phyloP scores from a whole-genome alignment of 2,329 filamentous ascomycete genomes.

The Davidsoniella eucalypti region DNA sequence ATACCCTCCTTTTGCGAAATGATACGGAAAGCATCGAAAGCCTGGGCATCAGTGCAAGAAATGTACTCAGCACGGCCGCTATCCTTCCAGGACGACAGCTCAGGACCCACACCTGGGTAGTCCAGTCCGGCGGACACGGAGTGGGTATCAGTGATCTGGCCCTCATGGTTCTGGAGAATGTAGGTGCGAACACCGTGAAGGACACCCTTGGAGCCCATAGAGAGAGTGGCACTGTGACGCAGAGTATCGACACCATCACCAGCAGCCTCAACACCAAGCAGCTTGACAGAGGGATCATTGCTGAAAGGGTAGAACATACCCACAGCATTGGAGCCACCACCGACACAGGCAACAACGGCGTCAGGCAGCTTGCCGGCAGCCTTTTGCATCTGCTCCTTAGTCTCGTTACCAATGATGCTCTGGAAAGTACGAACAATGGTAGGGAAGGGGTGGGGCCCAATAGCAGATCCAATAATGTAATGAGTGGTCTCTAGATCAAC shows the following conservation, averaged over 20 bases:
- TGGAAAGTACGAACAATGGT: slow-evolving; percentile 97
- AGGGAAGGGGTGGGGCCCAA: slow-evolving; percentile 94
- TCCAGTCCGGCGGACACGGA: slow-evolving; percentile 93
- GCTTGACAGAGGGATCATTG: slow-evolving; percentile 67
- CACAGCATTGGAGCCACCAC: slow-evolving; percentile 83
- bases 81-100: slow-evolving; percentile 88
- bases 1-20: slow-evolving; percentile 86
- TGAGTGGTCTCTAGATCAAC: slow-evolving; percentile 84
- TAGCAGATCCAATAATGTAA: slow-evolving; percentile 96
- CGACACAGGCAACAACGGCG: slow-evolving; percentile 90
- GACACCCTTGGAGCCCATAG: slow-evolving; percentile 76
- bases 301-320: slow-evolving; percentile 98
- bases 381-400: slow-evolving; percentile 76
- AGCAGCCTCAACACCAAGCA: slow-evolving; percentile 86
- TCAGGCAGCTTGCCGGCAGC: slow-evolving; percentile 81
- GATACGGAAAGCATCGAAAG: slow-evolving; percentile 71
- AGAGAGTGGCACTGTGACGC: slow-evolving; percentile 75
- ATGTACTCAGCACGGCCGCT: slow-evolving; percentile 71
- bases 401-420: slow-evolving; percentile 88
- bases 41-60: slow-evolving; percentile 79
- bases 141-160: slow-evolving; percentile 89
- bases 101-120: slow-evolving; percentile 91
- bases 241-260: slow-evolving; percentile 79
- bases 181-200: slow-evolving; percentile 94
- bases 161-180: slow-evolving; percentile 79